Percentiles rank a stretch among this genome's conserved stretches.
These are phyloP conservation scores for Saturnispora diversa DNA, from an alignment of 805 yeast genomes.

Conservation along the genomic window DNA sequence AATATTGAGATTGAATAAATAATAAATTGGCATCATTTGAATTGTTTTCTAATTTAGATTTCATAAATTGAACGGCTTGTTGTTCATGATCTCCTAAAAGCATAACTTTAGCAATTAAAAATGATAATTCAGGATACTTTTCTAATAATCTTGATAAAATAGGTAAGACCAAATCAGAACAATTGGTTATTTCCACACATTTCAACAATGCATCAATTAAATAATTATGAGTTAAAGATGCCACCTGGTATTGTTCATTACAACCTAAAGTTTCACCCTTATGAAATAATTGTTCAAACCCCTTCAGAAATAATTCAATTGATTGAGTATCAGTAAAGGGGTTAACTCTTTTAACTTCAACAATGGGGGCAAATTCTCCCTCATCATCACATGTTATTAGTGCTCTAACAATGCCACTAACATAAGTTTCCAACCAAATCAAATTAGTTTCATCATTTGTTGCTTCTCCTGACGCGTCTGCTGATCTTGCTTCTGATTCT, in stretches of 20 bases:
- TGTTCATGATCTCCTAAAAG: slow-evolving; percentile 52
- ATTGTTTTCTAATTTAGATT: slow-evolving; percentile 32
- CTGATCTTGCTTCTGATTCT: too few species aligned
- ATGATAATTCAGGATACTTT: slow-evolving; percentile 48
- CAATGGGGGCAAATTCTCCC: slow-evolving; percentile 61
- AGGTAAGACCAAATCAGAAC: slow-evolving; percentile 52
- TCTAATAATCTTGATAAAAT: slow-evolving; percentile 45
- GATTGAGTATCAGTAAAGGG: slow-evolving; percentile 50
- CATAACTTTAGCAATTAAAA: slow-evolving; percentile 47
- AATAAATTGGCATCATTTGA: slow-evolving; percentile 51
- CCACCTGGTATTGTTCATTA: slow-evolving; percentile 55
- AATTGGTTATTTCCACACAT: slow-evolving; percentile 56
- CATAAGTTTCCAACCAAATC: slow-evolving; percentile 55
- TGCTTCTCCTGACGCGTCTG: too few species aligned
- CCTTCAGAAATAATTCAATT: slow-evolving; percentile 49
- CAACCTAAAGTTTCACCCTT: slow-evolving; percentile 64
- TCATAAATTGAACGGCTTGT: slow-evolving; percentile 45
- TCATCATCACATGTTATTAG: slow-evolving; percentile 57
- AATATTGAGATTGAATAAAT: slow-evolving; percentile 50
- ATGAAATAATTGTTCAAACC: slow-evolving; percentile 57
- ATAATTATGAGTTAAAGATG: slow-evolving; percentile 57
- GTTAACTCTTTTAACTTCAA: slow-evolving; percentile 75
- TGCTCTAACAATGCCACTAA: slow-evolving; percentile 68
- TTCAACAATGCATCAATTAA: slow-evolving; percentile 67
- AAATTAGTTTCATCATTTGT: slow-evolving; percentile 34